Percentiles rank a stretch among this genome's conserved stretches.
Conservation (phyloP, 2,329 filamentous ascomycete genomes). For the Pleoardoris graminearum region DNA sequence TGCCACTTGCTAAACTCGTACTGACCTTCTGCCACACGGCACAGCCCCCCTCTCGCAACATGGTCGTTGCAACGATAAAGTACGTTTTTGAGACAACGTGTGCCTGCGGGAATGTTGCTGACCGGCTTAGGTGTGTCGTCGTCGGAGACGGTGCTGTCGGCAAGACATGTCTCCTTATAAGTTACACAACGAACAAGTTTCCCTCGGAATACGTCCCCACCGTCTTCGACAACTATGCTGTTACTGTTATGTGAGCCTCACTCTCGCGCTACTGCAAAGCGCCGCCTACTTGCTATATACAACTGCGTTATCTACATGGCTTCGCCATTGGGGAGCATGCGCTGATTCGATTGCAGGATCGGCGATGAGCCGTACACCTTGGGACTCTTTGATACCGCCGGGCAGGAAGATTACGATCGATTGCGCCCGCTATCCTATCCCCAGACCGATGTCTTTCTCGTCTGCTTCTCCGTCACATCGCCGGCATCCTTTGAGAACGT, state of each 20-base stretch:
- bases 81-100: conserved; percentile 24
- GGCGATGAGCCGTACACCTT: conserved; percentile 98
- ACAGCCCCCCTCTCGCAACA: conserved; percentile 22
- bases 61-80: conserved; percentile 50
- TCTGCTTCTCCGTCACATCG: conserved; percentile 98
- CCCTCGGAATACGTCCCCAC: conserved; percentile 99
- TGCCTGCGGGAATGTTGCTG: not conserved
- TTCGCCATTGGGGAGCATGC: conserved; percentile 12
- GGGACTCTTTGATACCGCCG: conserved; percentile 96
- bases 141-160: conserved; percentile 99
- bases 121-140: conserved; percentile 79
- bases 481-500: conserved; percentile 99
- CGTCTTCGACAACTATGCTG: conserved; percentile 99
- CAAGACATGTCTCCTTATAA: conserved; percentile 98
- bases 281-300: not conserved
- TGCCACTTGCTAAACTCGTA: not conserved
- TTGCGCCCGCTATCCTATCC: conserved; percentile 95
- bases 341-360: conserved; percentile 68
- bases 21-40: conserved; percentile 1
- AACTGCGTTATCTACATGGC: not conserved
- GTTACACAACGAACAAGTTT: conserved; percentile 99
- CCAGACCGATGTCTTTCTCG: conserved; percentile 97
- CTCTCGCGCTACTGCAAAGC: not conserved
- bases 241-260: conserved; percentile 90
- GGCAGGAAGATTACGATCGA: conserved; percentile 99